Base-by-base conservation (phyloP, 371 early-diverging fungal genomes). In the Chytridium lagenaria region DNA sequence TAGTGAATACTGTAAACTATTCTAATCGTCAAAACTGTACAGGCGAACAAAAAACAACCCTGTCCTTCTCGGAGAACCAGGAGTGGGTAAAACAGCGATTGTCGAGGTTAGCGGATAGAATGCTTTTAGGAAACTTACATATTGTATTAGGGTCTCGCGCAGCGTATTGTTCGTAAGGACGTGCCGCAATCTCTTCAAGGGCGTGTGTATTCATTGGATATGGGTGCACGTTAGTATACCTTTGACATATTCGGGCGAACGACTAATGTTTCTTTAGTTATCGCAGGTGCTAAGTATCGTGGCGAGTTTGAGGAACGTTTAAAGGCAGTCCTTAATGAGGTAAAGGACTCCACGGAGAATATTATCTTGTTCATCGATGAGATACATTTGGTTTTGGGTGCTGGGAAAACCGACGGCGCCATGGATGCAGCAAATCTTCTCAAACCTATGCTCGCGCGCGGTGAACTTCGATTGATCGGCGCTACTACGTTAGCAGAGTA, bases 251-350 rank as follows among this genome's bases (percentile, higher is more conserved):
- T 91, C 93, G 77, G 26, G 1, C 44, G 66, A 77, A 23, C 16
- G 51, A 26, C 12, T 7, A 30, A n/a, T 59, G n/a, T 5, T 22
- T 52, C 28, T 49, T 52, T 30, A 44, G 66, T 99, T 67, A 89
- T 97, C 55, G 91, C 91, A 68, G 87, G 85, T 44, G 85, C 84
- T 22, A 94, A 95, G 77, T 95, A 93, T 82, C 93, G 96, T 69
- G 99, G 99, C 77, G 98, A 99, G 85, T 99, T 99, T 77, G 99
- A 99, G 83, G 98, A 98, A 79, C 93, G 99, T 31, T 88, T 99
- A 57, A 99, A 99, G 87, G 91, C 93, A 0, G 93, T 99, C 15
- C 86, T 99, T 52, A 96, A 96, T 75, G 98, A 98, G 81, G 94
- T 98, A 71, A 90, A 91, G 77, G 96, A 97, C 39, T 90, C 94